Evolutionary conservation across 2,329 filamentous ascomycete genomes (phyloP), one percentile per base, ranked within the genome.

Genomic region (Nemania sp.): DNA sequence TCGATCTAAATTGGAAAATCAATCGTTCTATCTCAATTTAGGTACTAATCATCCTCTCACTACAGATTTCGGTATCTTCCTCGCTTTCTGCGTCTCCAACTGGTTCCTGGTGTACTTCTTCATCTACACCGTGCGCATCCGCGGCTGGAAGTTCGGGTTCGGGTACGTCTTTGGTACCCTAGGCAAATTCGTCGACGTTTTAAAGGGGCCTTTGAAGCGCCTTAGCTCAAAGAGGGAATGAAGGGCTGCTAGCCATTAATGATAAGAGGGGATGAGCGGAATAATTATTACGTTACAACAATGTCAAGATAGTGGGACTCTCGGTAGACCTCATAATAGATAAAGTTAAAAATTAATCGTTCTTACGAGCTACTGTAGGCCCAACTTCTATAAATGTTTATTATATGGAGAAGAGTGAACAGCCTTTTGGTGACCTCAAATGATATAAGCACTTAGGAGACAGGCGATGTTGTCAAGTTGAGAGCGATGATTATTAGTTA

Each of bases 91-190:
- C 60, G 80, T 91, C 15, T 89, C 87, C 58, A 93, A 93, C 75
- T 93, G 89, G 89, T 80, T 85, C 47, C 78, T 93, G 62, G 90
- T 93, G 0, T 92, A 92, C 77, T 92, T 93, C 80, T 93, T 94
- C 76, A 89, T 93, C 64, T 94, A 91, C 79, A 90, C 88, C 2
- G 89, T 93, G 6, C 84, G 92, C 20, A 87, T 93, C 62, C 86
- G 85, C 70, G 87, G 89, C 7, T 93, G 90, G 90, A 87, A 80
- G 24, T 93, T 93, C 78, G 92, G 91, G 0, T 83, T 93, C 66
- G 87, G 87, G 0, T 80, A 80, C 51, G 27, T 92, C 2, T 90
- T 89, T 76, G 69, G 73, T 7, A 58, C 62, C 8, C 52, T 76
- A 0, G 75, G 74, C 35, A 75, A 79, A 75, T 20, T 73, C 1